phyloP scores from a whole-genome alignment of 2,329 filamentous ascomycete genomes.

The Pleoardoris graminearum region DNA sequence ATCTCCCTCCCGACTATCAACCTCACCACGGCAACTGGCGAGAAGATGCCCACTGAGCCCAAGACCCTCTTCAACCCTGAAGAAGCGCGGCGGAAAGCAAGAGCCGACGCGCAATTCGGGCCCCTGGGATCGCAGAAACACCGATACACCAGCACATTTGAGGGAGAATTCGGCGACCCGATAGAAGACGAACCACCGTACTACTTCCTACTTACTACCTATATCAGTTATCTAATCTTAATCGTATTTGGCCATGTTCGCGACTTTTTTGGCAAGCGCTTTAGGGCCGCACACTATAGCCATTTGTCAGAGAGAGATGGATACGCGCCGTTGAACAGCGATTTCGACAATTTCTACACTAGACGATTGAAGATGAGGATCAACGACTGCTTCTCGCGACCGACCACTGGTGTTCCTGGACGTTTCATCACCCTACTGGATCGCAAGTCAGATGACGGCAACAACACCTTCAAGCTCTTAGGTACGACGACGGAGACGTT shows the following conservation, averaged over 20 bases:
- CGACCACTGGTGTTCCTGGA: conserved; percentile 90
- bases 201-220: conserved; percentile 95
- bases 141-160: conserved; percentile 85
- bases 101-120: conserved; percentile 87
- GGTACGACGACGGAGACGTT: conserved; percentile 92
- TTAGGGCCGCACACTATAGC: conserved; percentile 83
- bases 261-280: conserved; percentile 97
- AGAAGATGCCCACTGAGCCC: conserved; percentile 73
- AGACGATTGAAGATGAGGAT: conserved; percentile 89
- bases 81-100: conserved; percentile 74
- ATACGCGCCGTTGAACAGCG: conserved; percentile 93
- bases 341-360: conserved; percentile 99
- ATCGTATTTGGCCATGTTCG: conserved; percentile 94
- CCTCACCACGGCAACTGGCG: conserved; percentile 80
- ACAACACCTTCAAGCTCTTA: conserved; percentile 84
- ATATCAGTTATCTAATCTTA: conserved; percentile 95
- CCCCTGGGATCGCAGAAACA: conserved; percentile 80
- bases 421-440: conserved; percentile 92
- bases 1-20: conserved; percentile 88
- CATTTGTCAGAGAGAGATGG: conserved; percentile 82
- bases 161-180: conserved; percentile 78
- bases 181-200: conserved; percentile 95
- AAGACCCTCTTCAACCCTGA: conserved; percentile 84
- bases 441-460: conserved; percentile 87
- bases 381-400: conserved; percentile 94